These are phyloP conservation scores for Wickerhamiella cacticola DNA, from an alignment of 805 yeast genomes.

Conservation along the genomic window DNA sequence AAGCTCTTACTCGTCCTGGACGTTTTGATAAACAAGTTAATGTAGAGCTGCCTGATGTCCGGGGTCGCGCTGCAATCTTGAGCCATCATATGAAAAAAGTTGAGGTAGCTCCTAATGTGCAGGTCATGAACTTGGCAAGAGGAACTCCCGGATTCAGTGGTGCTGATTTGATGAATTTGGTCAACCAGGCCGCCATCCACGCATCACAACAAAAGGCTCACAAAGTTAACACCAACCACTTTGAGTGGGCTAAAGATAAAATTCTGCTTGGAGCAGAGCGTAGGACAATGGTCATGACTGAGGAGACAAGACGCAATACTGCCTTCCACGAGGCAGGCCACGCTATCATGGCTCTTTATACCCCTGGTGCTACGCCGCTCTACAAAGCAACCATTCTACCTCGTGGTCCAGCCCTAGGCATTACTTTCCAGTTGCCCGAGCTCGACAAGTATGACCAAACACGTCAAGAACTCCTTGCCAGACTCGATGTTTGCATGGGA, in stretches of 20 bases:
- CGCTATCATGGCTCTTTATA: constrained; percentile 93
- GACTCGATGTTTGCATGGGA: constrained; percentile 97
- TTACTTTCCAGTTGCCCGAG: constrained; percentile 95
- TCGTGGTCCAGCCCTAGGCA: constrained; percentile 91
- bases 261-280: constrained; percentile 97
- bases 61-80: constrained; percentile 90
- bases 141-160: constrained; percentile 99
- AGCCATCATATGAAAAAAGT: constrained; percentile 85
- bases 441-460: constrained; percentile 96
- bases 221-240: constrained; percentile 77
- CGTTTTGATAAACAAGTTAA: constrained; percentile 92
- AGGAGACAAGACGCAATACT: constrained; percentile 83
- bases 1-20: constrained; percentile 96
- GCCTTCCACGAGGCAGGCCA: constrained; percentile 99
- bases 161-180: constrained; percentile 90
- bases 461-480: constrained; percentile 74
- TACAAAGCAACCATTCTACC: constrained; percentile 96
- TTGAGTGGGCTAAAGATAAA: constrained; percentile 99
- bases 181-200: constrained; percentile 94
- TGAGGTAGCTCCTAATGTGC: constrained; percentile 73
- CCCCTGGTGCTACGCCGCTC: constrained; percentile 86
- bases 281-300: constrained; percentile 94
- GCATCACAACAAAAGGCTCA: constrained; percentile 90
- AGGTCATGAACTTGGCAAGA: constrained; percentile 81
- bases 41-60: constrained; percentile 93